Conservation (phyloP, 148 eudicot species). For the Diospyros lotus region DNA sequence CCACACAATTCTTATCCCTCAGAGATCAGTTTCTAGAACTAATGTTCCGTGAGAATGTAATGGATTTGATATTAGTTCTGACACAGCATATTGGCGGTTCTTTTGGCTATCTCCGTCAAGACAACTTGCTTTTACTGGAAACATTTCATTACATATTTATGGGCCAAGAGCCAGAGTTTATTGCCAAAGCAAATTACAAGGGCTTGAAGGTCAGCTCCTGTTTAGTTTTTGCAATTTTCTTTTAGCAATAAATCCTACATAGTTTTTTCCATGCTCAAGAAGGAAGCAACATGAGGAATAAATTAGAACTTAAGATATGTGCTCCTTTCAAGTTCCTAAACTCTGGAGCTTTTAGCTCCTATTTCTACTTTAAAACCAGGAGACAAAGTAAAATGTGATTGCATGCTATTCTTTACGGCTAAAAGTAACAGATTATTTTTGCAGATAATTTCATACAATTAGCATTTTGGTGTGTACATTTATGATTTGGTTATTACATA, state of each 20-base stretch:
- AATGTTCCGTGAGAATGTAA: slow-evolving; percentile 79
- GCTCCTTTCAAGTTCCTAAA: background rate
- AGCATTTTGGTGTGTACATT: background rate
- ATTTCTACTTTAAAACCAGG: background rate
- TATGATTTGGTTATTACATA: background rate
- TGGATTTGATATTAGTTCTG: slow-evolving; percentile 74
- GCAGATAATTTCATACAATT: background rate
- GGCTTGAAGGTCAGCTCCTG: slow-evolving; percentile 53
- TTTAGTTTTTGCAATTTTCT: slow-evolving; percentile 2
- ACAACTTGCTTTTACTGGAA: slow-evolving; percentile 87
- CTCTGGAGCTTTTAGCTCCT: background rate
- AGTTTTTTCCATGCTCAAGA: background rate
- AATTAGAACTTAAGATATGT: background rate
- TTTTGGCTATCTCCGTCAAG: slow-evolving; percentile 63
- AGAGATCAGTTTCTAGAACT: slow-evolving; percentile 74
- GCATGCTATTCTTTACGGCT: slow-evolving; percentile 3
- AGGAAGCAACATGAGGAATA: background rate
- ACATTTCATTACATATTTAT: slow-evolving; percentile 57
- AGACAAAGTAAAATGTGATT: background rate
- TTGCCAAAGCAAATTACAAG: slow-evolving; percentile 52
- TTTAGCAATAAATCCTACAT: background rate
- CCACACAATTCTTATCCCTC: slow-evolving; percentile 48
- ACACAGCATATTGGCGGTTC: slow-evolving; percentile 80
- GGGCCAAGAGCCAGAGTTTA: slow-evolving; percentile 82
- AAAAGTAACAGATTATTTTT: background rate